phyloP scores from a whole-genome alignment of 768 basidiomycete genomes.

The Mycena leptocephala region DNA sequence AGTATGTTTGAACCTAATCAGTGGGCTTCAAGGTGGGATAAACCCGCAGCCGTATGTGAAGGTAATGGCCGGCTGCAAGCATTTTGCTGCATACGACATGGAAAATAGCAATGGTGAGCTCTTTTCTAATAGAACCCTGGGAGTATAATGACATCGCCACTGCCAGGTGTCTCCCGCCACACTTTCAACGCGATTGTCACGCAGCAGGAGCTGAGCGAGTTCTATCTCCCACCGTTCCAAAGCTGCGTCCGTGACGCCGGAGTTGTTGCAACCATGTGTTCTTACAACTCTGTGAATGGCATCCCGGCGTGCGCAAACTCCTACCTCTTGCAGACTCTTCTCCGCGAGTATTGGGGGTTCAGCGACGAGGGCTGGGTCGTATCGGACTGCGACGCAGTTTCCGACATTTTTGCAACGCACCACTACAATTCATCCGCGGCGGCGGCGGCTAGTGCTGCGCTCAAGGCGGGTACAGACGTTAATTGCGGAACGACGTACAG shows the following conservation, averaged over 20 bases:
- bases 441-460: constrained; percentile 64
- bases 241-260: constrained; percentile 73
- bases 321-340: constrained; percentile 66
- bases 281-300: constrained; percentile 74
- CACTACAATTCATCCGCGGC: constrained; percentile 60
- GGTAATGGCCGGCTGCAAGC: constrained; percentile 73
- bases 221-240: constrained; percentile 70
- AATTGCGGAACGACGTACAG: constrained; percentile 69
- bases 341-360: constrained; percentile 68
- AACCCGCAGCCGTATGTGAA: constrained; percentile 66
- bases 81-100: constrained; percentile 72
- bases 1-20: constrained; percentile 69
- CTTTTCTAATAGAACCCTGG: background rate
- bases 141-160: background rate
- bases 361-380: constrained; percentile 68
- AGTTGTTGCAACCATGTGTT: constrained; percentile 67
- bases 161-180: constrained; percentile 52
- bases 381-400: constrained; percentile 68
- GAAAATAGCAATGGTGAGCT: constrained; percentile 53
- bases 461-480: constrained; percentile 69
- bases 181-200: constrained; percentile 68
- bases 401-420: constrained; percentile 59
- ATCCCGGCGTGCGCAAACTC: constrained; percentile 69
- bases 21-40: constrained; percentile 71
- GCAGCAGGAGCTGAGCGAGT: constrained; percentile 69